Conservation (phyloP, 140 eudicot species). For the Senecio squalidus region DNA sequence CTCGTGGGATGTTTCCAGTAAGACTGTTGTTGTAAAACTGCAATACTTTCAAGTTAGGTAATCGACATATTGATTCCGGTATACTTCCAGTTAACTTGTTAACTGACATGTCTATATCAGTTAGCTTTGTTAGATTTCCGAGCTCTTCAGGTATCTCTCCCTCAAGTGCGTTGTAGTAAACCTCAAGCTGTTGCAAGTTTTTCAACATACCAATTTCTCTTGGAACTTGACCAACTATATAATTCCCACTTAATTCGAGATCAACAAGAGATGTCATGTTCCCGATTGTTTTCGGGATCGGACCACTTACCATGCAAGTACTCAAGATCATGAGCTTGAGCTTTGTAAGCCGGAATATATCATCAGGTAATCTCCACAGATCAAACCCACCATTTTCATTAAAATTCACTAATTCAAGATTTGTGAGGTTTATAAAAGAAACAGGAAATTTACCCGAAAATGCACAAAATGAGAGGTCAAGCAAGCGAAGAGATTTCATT, state of each 20-base stretch:
- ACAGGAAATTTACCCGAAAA: constrained; percentile 72
- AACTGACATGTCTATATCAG: constrained; percentile 74
- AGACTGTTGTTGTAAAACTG: constrained; percentile 90
- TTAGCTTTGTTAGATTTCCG: constrained; percentile 62
- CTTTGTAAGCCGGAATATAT: constrained; percentile 41
- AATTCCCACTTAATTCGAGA: constrained; percentile 75
- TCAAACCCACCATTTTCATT: constrained; percentile 61
- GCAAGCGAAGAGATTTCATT: constrained; percentile 45
- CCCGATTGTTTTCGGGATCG: constrained; percentile 56
- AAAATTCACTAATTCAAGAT: constrained; percentile 59
- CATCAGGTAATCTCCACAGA: constrained; percentile 63
- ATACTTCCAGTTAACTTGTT: constrained; percentile 58
- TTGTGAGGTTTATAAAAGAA: constrained; percentile 64
- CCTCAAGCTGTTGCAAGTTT: constrained; percentile 61
- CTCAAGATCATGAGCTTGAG: constrained; percentile 57
- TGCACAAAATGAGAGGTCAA: constrained; percentile 59
- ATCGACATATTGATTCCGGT: constrained; percentile 61
- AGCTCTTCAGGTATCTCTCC: constrained; percentile 69
- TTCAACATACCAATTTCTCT: constrained; percentile 53
- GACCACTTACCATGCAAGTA: constrained; percentile 63
- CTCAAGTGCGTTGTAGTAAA: constrained; percentile 63
- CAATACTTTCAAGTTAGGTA: constrained; percentile 56
- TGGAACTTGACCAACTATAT: constrained; percentile 52
- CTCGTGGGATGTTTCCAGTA: constrained; percentile 67
- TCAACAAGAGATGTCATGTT: constrained; percentile 81